Evolutionary conservation across 805 yeast species (phyloP).

Genomic region (Clavispora vitiphila): DNA sequence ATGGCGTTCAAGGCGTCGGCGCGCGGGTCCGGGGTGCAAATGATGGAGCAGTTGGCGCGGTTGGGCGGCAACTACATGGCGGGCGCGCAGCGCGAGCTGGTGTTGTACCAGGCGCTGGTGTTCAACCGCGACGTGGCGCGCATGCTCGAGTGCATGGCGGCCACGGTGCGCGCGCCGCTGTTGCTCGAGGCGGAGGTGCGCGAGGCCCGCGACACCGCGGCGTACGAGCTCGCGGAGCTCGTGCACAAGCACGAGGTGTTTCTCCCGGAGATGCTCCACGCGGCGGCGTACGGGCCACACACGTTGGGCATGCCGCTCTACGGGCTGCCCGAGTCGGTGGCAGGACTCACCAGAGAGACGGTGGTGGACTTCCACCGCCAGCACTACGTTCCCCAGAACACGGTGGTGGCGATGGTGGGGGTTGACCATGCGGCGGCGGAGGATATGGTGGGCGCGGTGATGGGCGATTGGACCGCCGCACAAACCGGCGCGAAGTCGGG

Average conservation of each 20-base stretch:
- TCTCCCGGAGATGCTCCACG: constrained; percentile 86
- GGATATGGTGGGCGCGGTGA: constrained; percentile 52
- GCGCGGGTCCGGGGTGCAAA: constrained; percentile 53
- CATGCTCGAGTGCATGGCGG: constrained; percentile 72
- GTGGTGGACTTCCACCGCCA: constrained; percentile 56
- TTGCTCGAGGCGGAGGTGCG: constrained; percentile 64
- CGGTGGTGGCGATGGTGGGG: constrained; percentile 86
- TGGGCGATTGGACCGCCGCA: constrained; percentile 51
- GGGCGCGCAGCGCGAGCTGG: constrained; percentile 84
- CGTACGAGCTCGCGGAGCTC: constrained; percentile 79
- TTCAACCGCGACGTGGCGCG: constrained; percentile 78
- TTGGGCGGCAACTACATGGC: constrained; percentile 95
- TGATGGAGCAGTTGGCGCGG: constrained; percentile 70
- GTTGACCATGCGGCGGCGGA: constrained; percentile 67
- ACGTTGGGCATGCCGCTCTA: constrained; percentile 84
- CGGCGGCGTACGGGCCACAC: constrained; percentile 65
- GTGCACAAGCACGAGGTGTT: constrained; percentile 78
- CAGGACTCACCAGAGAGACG: constrained; percentile 46
- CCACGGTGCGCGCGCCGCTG: constrained; percentile 70
- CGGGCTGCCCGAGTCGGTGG: constrained; percentile 69
- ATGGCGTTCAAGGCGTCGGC: constrained; percentile 75
- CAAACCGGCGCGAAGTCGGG: constrained; percentile 8
- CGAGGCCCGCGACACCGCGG: constrained; percentile 69
- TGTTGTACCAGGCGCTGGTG: constrained; percentile 92
- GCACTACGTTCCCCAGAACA: constrained; percentile 73